Percentiles rank a stretch among this genome's conserved stretches.
These are phyloP conservation scores for Aegilops bicornis DNA, from an alignment of 176 grass and related monocot species.

Conservation along the genomic window DNA sequence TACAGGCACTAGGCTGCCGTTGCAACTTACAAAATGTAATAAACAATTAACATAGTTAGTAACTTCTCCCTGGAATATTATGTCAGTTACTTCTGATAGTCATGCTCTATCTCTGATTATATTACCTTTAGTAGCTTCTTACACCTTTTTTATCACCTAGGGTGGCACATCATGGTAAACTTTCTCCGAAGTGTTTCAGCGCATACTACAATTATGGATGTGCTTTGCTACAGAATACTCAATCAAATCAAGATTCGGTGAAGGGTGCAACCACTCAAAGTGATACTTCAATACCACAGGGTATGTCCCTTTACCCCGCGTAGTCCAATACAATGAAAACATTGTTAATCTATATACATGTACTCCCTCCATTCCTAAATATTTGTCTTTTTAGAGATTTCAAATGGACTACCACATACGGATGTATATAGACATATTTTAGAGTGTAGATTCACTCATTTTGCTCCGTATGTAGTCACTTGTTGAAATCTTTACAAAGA, in stretches of 20 bases:
- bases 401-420: too few species aligned
- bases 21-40: neutral
- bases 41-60: neutral
- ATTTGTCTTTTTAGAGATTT: too few species aligned
- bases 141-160: conserved; percentile 23
- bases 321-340: neutral
- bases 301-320: neutral
- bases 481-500: too few species aligned
- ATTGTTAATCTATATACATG: neutral
- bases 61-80: neutral
- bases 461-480: too few species aligned
- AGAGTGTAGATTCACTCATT: too few species aligned
- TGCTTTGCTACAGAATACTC: conserved; percentile 71
- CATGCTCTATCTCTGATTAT: neutral
- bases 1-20: neutral
- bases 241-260: conserved; percentile 39
- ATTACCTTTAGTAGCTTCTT: neutral
- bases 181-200: conserved; percentile 69
- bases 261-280: conserved; percentile 42
- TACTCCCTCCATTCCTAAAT: too few species aligned
- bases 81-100: neutral
- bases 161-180: conserved; percentile 62
- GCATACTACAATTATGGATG: conserved; percentile 93
- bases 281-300: conserved; percentile 33
- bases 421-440: too few species aligned